Conservation (phyloP, 192 early-diverging fungal species). For the Geranomyces variabilis region DNA sequence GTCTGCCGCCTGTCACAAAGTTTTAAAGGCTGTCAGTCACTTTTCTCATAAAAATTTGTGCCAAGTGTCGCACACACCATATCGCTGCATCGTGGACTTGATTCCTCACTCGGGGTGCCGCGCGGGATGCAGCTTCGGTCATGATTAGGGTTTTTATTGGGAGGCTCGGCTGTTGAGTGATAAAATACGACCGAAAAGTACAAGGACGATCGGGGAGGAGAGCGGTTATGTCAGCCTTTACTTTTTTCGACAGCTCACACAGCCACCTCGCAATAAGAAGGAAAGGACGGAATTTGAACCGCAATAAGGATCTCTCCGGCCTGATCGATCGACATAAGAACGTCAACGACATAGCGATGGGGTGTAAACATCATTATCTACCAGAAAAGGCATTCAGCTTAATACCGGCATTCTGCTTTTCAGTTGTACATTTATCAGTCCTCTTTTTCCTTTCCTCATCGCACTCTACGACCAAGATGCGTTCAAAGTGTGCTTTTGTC, state of each 20-base stretch:
- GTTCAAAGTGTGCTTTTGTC: no score
- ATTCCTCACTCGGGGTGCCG: conserved; percentile 40
- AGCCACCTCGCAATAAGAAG: background rate
- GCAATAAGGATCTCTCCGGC: no score
- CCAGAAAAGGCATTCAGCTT: no score
- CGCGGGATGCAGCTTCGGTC: conserved; percentile 9
- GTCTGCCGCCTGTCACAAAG: conserved; percentile 50
- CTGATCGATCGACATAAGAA: no score
- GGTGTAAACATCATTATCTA: no score
- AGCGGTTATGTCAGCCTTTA: no score
- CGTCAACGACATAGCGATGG: no score
- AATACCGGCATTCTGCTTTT: no score
- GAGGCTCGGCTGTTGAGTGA: no score
- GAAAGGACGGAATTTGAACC: background rate
- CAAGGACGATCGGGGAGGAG: background rate
- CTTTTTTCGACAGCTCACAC: background rate
- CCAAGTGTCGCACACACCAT: conserved; percentile 34
- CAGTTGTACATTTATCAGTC: no score
- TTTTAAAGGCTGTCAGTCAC: background rate
- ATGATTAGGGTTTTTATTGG: background rate
- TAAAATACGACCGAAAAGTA: background rate
- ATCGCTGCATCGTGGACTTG: conserved; percentile 57
- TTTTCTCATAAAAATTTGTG: background rate
- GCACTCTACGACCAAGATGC: no score
- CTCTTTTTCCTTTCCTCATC: no score